Conservation (phyloP, 148 eudicot genomes). For the Rhododendron williamsianum region DNA sequence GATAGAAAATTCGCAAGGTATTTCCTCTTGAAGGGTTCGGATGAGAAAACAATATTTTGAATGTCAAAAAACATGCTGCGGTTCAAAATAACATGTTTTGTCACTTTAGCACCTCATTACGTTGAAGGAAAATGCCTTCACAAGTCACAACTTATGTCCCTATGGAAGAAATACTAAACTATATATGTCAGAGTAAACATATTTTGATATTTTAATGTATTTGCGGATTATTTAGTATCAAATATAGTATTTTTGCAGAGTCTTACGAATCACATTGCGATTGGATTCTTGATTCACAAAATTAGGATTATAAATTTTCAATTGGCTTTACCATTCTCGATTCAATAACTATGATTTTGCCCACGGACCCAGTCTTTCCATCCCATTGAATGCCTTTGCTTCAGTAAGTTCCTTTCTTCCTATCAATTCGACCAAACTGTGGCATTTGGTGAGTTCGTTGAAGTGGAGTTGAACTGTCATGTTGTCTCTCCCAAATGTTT, state of each 20-base stretch:
- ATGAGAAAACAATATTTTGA: too few relatives aligned
- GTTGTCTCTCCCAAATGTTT: not conserved
- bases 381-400: not conserved
- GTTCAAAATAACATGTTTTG: not conserved
- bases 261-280: not conserved
- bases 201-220: not conserved
- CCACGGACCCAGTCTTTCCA: not conserved
- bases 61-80: too few relatives aligned
- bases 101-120: not conserved
- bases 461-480: too few relatives aligned
- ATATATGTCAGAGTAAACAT: not conserved
- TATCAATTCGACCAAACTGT: not conserved
- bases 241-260: too few relatives aligned
- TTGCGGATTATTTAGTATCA: not conserved
- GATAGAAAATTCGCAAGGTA: too few relatives aligned
- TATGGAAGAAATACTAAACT: not conserved
- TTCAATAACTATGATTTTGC: too few relatives aligned
- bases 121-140: not conserved
- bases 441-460: not conserved
- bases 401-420: not conserved
- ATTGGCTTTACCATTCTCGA: not conserved
- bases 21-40: too few relatives aligned
- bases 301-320: not conserved
- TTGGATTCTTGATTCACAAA: not conserved
- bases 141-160: not conserved